phyloP scores from a whole-genome alignment of 768 basidiomycete genomes.

The Cantharellus cinnabarinus region DNA sequence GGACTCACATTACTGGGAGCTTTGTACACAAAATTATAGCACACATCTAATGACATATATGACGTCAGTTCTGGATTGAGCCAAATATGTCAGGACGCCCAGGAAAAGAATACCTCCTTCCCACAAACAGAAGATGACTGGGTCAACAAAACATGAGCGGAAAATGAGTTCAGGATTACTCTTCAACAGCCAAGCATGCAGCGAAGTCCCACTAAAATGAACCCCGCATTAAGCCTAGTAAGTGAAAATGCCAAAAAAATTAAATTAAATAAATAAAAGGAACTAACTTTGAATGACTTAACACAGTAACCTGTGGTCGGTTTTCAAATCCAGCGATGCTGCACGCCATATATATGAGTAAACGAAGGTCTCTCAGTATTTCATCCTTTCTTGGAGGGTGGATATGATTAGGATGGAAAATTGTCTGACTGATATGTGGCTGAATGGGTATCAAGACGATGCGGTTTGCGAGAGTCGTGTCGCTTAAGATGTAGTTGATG shows the following conservation, averaged over 20 bases:
- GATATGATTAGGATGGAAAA: slow-evolving; percentile 60
- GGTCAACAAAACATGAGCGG: slow-evolving; percentile 73
- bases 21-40: slow-evolving; percentile 77
- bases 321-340: background rate
- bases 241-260: background rate
- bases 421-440: slow-evolving; percentile 68
- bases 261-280: background rate
- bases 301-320: slow-evolving; percentile 40
- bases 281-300: slow-evolving; percentile 77
- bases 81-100: background rate
- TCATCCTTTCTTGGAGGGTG: slow-evolving; percentile 45
- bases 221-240: background rate
- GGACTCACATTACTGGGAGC: slow-evolving; percentile 36
- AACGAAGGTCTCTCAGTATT: slow-evolving; percentile 34
- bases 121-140: slow-evolving; percentile 74
- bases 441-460: slow-evolving; percentile 65
- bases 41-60: slow-evolving; percentile 38
- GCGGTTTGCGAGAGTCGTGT: slow-evolving; percentile 31
- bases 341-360: slow-evolving; percentile 36
- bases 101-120: slow-evolving; percentile 49
- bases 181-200: slow-evolving; percentile 82
- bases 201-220: slow-evolving; percentile 43
- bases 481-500: slow-evolving; percentile 33
- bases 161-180: slow-evolving; percentile 42
- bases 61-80: background rate